Evolutionary conservation across 768 basidiomycete genomes (phyloP), one percentile per base, ranked within the genome.

Genomic region (Lepiota venenata): DNA sequence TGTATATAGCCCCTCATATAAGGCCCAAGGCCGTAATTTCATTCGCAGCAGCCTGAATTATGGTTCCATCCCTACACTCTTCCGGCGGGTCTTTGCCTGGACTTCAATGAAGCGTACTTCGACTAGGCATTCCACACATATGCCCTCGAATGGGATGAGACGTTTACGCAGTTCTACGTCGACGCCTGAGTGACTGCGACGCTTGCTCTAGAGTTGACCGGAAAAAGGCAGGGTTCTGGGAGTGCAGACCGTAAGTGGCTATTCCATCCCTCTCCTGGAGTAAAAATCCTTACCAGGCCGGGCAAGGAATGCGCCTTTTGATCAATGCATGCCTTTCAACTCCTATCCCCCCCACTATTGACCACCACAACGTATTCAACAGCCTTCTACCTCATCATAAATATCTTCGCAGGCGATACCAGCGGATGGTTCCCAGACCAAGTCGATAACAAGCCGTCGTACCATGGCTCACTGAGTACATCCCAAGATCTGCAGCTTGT

Each of bases 361-460:
- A 48, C 27, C 3, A 20, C 41, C 15, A n/a, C 12, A 54, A 49
- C 16, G 16, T 9, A 37, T 12, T 4, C 21, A 14, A 37, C 42
- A 86, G 84, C 79, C 1, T 94, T 96, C 67, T 93, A 91, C 74
- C 66, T 94, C 18, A 79, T 88, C 46, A 73, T 94, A 51, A 75
- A 87, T 59, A 70, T 94, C 8, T 88, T 85, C 0, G 89, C 76
- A 0, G 93, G 93, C 0, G 91, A 90, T 0, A 93, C 88, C 49
- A 85, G 81, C 56, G 93, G 93, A 20, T 94, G 87, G 88, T 95
- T 94, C 80, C 89, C 89, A 0, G 93, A 96, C 63, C 76, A 74
- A 4, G 71, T 82, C 2, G 90, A 88, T 36, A 74, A 67, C 50
- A 91, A 93, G 66, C 86, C 88, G 14, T 91, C 89, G 89, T 71